Percentiles rank a stretch among this genome's conserved stretches.
Conservation (phyloP, 139 green algal genomes). For the Chlamydomonas incerta region DNA sequence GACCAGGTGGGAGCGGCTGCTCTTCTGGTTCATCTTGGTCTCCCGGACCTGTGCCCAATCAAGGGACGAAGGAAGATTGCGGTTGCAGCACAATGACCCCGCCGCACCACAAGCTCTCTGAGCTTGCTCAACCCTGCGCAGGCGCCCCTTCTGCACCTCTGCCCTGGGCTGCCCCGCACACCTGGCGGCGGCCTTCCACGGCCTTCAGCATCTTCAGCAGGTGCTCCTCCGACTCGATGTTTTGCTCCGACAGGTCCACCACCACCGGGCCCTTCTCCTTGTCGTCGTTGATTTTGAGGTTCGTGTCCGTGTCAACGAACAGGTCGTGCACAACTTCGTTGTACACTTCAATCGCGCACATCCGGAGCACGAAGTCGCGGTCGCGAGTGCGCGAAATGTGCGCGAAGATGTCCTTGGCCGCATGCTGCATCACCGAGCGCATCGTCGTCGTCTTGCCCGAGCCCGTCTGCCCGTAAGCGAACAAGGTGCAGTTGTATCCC, state of each 20-base stretch:
- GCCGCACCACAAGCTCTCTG: too few relatives aligned
- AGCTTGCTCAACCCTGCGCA: too few relatives aligned
- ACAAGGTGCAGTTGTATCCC: constrained; percentile 59
- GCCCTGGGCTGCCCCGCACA: constrained; percentile 10
- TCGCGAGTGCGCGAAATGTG: constrained; percentile 27
- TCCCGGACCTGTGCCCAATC: constrained; percentile 82
- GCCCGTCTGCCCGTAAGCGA: constrained; percentile 72
- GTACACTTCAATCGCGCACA: constrained; percentile 79
- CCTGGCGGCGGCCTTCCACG: constrained; percentile 61
- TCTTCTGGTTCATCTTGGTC: constrained; percentile 95
- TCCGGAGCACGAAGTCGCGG: constrained; percentile 59
- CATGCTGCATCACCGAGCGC: constrained; percentile 53
- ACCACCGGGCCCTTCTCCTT: constrained; percentile 56
- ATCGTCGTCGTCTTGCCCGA: constrained; percentile 78
- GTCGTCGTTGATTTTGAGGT: constrained; percentile 64
- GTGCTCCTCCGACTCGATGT: constrained; percentile 57
- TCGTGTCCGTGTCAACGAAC: constrained; percentile 49
- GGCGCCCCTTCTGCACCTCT: too few relatives aligned
- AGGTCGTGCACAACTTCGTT: constrained; percentile 75
- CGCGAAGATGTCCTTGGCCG: constrained; percentile 64
- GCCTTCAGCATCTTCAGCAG: constrained; percentile 60
- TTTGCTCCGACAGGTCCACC: constrained; percentile 63
- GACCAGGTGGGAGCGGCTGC: constrained; percentile 89
- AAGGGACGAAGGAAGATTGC: too few relatives aligned
- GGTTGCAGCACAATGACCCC: too few relatives aligned